phyloP scores from a whole-genome alignment of 2,329 filamentous ascomycete genomes.

The Cladosporium sphaerospermum region DNA sequence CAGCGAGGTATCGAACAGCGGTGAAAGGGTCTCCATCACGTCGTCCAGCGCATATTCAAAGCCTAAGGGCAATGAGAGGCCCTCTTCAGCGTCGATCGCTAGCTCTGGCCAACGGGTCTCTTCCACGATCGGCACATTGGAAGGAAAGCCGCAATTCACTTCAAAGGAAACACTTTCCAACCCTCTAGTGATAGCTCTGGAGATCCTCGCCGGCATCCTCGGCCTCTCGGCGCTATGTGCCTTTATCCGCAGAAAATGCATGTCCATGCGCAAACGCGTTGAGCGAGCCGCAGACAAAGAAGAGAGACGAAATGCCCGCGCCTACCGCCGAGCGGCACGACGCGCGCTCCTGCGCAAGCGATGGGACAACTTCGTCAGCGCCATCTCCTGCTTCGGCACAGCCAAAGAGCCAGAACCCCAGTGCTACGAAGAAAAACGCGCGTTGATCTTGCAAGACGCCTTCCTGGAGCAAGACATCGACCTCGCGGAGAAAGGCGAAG shows the following conservation, averaged over 20 bases:
- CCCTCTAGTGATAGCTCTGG: slow-evolving; percentile 30
- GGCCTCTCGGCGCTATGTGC: slow-evolving; percentile 40
- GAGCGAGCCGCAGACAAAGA: slow-evolving; percentile 50
- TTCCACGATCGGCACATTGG: slow-evolving; percentile 1
- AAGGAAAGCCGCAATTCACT: slow-evolving; percentile 3
- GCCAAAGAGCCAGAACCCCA: slow-evolving; percentile 30
- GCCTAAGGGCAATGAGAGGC: background rate
- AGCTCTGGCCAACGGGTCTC: background rate
- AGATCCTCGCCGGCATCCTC: slow-evolving; percentile 39
- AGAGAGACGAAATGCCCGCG: slow-evolving; percentile 46
- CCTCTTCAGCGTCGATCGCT: background rate
- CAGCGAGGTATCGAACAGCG: background rate
- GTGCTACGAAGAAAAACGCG: slow-evolving; percentile 49
- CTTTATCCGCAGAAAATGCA: slow-evolving; percentile 43
- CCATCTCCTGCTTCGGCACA: slow-evolving; percentile 25
- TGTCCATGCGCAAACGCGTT: slow-evolving; percentile 44
- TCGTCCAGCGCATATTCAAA: background rate
- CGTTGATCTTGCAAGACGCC: slow-evolving; percentile 38
- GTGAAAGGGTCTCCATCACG: background rate
- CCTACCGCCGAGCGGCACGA: slow-evolving; percentile 49
- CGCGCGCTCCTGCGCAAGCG: slow-evolving; percentile 46
- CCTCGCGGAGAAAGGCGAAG: slow-evolving; percentile 36
- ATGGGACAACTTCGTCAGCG: slow-evolving; percentile 35
- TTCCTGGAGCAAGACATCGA: slow-evolving; percentile 34
- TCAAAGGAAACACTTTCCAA: slow-evolving; percentile 5